These are phyloP conservation scores for Alternaria arborescens DNA, from an alignment of 2,329 filamentous ascomycete genomes.

Conservation along the genomic window DNA sequence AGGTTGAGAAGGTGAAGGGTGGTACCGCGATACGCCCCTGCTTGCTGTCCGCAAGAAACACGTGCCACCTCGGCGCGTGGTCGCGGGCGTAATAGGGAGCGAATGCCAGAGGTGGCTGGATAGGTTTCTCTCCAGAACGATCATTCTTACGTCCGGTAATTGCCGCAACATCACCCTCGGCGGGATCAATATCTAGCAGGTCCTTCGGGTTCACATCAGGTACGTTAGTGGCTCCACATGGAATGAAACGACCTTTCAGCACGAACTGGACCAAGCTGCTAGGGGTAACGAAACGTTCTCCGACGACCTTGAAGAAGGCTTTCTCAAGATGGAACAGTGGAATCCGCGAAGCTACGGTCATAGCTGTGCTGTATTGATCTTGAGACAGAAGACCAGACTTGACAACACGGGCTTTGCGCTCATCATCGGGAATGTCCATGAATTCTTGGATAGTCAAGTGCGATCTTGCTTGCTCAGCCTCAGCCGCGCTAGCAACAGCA, in stretches of 20 bases:
- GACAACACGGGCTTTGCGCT: slow-evolving; percentile 75
- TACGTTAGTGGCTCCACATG: slow-evolving; percentile 79
- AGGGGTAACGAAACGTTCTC: slow-evolving; percentile 91
- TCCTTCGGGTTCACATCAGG: slow-evolving; percentile 80
- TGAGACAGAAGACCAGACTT: slow-evolving; percentile 76
- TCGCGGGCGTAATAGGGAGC: slow-evolving; percentile 91
- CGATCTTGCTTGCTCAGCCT: slow-evolving; percentile 68
- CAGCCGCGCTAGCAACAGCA: slow-evolving; percentile 67
- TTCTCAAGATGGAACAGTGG: slow-evolving; percentile 86
- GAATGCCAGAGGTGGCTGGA: slow-evolving; percentile 85
- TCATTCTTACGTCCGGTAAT: slow-evolving; percentile 77
- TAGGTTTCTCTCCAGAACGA: slow-evolving; percentile 69
- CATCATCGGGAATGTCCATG: slow-evolving; percentile 80
- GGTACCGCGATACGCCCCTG: slow-evolving; percentile 96
- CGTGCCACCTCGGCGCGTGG: slow-evolving; percentile 88
- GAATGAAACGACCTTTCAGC: slow-evolving; percentile 92
- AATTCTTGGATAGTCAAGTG: slow-evolving; percentile 86
- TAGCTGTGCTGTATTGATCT: slow-evolving; percentile 76
- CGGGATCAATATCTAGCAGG: slow-evolving; percentile 88
- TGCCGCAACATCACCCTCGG: slow-evolving; percentile 89
- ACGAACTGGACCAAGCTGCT: slow-evolving; percentile 93
- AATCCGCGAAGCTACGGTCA: slow-evolving; percentile 82
- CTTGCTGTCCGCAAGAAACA: slow-evolving; percentile 93
- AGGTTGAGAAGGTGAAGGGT: slow-evolving; percentile 92
- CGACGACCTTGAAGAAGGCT: slow-evolving; percentile 98